phyloP scores from a whole-genome alignment of 1,139 yeast species.

The Suhomyces chickasaworum region DNA sequence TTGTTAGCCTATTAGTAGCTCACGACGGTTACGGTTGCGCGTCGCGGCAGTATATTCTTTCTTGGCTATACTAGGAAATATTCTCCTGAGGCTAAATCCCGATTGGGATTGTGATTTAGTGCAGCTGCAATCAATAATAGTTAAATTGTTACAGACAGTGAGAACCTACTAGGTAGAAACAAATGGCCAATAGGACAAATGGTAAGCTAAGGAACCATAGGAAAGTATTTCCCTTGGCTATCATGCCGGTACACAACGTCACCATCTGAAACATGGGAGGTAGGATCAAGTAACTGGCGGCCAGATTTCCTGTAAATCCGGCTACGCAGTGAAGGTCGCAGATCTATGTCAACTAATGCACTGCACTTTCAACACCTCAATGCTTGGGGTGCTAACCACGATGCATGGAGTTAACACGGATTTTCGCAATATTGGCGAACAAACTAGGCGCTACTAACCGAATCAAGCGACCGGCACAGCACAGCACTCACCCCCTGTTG shows the following conservation, averaged over 20 bases:
- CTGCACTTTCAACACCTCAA: background rate
- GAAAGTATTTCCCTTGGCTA: too few relatives aligned
- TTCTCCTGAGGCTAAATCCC: background rate
- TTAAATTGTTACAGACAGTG: background rate
- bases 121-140: background rate
- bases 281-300: background rate
- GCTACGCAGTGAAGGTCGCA: constrained; percentile 4
- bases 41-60: background rate
- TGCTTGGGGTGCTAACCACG: background rate
- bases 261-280: background rate
- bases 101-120: background rate
- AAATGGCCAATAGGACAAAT: too few relatives aligned
- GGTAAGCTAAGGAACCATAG: too few relatives aligned
- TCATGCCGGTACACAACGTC: too few relatives aligned
- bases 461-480: background rate
- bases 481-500: too few relatives aligned
- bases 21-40: background rate
- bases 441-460: constrained; percentile 1
- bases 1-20: background rate
- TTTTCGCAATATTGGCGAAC: constrained; percentile 1
- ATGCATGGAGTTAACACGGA: background rate
- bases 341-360: background rate
- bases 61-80: background rate
- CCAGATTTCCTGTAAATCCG: background rate
- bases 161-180: too few relatives aligned